Percentiles rank a stretch among this genome's conserved stretches.
Conservation (phyloP, 129 eudicot genomes). For the Tagetes patula region DNA sequence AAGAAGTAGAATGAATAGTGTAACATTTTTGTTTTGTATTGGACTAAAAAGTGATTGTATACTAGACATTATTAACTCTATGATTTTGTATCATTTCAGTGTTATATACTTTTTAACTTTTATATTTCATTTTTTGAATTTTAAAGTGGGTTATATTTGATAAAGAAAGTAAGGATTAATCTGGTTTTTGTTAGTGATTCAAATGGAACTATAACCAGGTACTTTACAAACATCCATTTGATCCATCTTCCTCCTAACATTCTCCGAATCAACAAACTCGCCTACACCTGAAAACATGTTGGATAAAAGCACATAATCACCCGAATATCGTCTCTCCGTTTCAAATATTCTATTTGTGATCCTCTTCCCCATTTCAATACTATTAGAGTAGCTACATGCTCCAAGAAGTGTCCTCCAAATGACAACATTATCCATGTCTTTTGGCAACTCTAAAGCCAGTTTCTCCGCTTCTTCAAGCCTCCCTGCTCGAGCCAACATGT, state of each 20-base stretch:
- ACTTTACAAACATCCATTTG: conserved; percentile 43
- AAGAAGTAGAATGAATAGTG: conserved; percentile 45
- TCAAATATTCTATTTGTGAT: conserved; percentile 58
- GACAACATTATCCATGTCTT: conserved; percentile 41
- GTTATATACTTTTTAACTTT: conserved; percentile 16
- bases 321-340: conserved; percentile 55
- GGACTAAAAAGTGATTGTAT: conserved; percentile 10
- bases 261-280: conserved; percentile 54
- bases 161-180: too few species aligned
- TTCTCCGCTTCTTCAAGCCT: conserved; percentile 58
- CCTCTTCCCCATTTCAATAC: conserved; percentile 61
- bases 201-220: conserved; percentile 47
- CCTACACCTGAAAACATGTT: conserved; percentile 57
- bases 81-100: conserved; percentile 11
- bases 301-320: conserved; percentile 77
- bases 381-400: conserved; percentile 64
- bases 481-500: conserved; percentile 59
- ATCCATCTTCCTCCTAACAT: conserved; percentile 56
- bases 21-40: conserved; percentile 20
- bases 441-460: conserved; percentile 50
- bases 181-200: background rate
- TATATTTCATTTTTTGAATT: background rate
- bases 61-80: conserved; percentile 18
- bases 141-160: background rate
- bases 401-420: conserved; percentile 83